A percentile compares a stretch with the other conserved stretches of the same genome.
Evolutionary conservation across 2,329 filamentous ascomycete species (phyloP).

Genomic region (Penicillium sp.): DNA sequence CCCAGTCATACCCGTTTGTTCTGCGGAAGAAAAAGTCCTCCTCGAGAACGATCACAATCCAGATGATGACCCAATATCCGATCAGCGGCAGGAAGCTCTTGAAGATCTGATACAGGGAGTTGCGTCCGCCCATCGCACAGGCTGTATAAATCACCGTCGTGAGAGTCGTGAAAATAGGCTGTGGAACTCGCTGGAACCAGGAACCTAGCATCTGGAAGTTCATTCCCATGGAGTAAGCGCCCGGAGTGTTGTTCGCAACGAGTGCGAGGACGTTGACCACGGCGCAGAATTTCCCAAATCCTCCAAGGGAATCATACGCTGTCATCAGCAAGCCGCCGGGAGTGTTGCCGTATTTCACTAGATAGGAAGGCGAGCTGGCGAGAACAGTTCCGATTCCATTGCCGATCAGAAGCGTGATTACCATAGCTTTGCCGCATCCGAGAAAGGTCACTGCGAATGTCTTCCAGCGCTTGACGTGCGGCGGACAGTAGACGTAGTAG

Average conservation of each 20-base stretch:
- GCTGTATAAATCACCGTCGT: constrained; percentile 43
- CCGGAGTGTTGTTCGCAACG: constrained; percentile 47
- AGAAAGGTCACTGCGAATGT: constrained; percentile 41
- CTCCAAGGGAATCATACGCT: constrained; percentile 39
- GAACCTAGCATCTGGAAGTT: constrained; percentile 46
- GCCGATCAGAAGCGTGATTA: constrained; percentile 40
- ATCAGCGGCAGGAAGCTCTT: constrained; percentile 49
- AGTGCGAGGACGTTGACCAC: constrained; percentile 45
- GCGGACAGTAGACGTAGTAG: constrained; percentile 47
- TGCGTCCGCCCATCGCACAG: constrained; percentile 46
- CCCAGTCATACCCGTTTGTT: constrained; percentile 41
- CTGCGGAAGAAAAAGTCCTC: constrained; percentile 46
- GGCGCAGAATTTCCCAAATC: constrained; percentile 46
- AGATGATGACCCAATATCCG: constrained; percentile 48
- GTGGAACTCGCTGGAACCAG: constrained; percentile 39
- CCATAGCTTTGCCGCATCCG: constrained; percentile 35
- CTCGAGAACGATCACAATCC: constrained; percentile 43
- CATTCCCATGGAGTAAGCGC: constrained; percentile 47
- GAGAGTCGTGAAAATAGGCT: constrained; percentile 44
- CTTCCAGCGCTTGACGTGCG: constrained; percentile 35
- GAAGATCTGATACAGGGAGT: constrained; percentile 46
- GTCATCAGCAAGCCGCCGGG: constrained; percentile 42
- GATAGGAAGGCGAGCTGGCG: constrained; percentile 28
- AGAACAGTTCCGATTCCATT: constrained; percentile 43
- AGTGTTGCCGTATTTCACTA: constrained; percentile 20